Evolutionary conservation across 1,284 basidiomycete genomes (phyloP).

Genomic region (Naganishia sp.): DNA sequence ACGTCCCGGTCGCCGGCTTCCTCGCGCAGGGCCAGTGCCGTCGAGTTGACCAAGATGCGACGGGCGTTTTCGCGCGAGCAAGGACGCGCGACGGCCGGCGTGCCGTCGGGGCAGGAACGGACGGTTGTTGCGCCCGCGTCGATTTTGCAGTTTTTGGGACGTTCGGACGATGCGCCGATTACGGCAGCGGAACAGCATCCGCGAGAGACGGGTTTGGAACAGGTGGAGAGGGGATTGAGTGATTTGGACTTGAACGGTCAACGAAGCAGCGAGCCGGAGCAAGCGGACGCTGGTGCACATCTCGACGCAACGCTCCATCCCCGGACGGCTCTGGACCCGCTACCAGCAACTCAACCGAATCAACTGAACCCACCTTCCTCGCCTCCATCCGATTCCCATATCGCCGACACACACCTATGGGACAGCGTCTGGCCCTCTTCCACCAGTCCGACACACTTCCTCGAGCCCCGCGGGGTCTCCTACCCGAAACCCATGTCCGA

Average conservation of each 20-base stretch:
- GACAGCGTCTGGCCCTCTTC: slow-evolving; percentile 25
- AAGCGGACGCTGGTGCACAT: neutral
- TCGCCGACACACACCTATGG: slow-evolving; percentile 17
- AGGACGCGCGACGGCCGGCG: neutral
- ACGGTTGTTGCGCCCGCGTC: no score
- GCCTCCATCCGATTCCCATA: no score
- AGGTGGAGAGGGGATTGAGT: no score
- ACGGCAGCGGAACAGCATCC: no score
- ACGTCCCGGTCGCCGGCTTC: neutral
- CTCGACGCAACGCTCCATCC: neutral
- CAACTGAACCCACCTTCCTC: neutral
- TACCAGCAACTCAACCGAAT: neutral
- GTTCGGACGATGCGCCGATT: no score
- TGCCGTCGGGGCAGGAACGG: no score
- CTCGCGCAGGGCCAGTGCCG: neutral
- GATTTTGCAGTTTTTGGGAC: no score
- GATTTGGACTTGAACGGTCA: neutral
- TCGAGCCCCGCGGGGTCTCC: neutral
- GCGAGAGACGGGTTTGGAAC: no score
- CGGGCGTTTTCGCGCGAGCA: neutral
- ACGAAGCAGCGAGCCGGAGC: neutral
- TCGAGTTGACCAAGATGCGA: slow-evolving; percentile 7
- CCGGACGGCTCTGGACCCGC: no score
- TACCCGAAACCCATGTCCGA: slow-evolving; percentile 23
- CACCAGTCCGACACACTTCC: neutral